Evolutionary conservation across 805 yeast genomes (phyloP), one percentile per base, ranked within the genome.

Genomic region (Phaffomyces antillensis): DNA sequence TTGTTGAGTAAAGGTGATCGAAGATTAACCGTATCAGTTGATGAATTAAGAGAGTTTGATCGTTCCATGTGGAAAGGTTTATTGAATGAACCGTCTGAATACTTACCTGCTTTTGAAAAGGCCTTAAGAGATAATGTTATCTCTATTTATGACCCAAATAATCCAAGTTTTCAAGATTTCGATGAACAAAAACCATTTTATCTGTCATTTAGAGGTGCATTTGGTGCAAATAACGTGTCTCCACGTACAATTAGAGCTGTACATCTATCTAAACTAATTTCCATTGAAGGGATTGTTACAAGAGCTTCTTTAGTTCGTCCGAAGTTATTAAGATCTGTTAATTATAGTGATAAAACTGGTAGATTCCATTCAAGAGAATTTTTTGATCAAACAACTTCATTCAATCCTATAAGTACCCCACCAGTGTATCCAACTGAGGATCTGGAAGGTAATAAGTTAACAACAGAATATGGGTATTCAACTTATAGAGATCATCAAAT

Each of bases 401-500:
- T 91, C 62, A 86, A 86, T 56, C 90, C 95, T 3, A 76, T 85
- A 55, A 72, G 85, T 11, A 82, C 95, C 0, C 79, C 93, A 4
- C 89, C 95, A 0, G 81, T 84, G 4, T 93, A 88, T 59, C 98
- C 98, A 18, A 84, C 95, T 0, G 95, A 87, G 57, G 99, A 93
- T 60, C 76, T 86, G 16, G 93, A 88, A 39, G 97, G 97, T 7
- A 83, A 90, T 65, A 87, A 86, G 54, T 68, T 93, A 52, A 73
- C 78, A 17, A 90, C 96, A 0, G 98, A 93, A 63, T 93, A 87
- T 59, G 99, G 99, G 1, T 85, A 81, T 59, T 83, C 90, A 8
- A 88, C 95, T 26, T 93, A 87, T 63, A 75, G 91, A 55, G 99
- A 93, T 65, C 96, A 91, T 62, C 99, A 93, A 66, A 84, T 88